Percentiles rank a stretch among this genome's conserved stretches.
Conservation (phyloP, 2,329 filamentous ascomycete genomes). For the Daldinia sp. region DNA sequence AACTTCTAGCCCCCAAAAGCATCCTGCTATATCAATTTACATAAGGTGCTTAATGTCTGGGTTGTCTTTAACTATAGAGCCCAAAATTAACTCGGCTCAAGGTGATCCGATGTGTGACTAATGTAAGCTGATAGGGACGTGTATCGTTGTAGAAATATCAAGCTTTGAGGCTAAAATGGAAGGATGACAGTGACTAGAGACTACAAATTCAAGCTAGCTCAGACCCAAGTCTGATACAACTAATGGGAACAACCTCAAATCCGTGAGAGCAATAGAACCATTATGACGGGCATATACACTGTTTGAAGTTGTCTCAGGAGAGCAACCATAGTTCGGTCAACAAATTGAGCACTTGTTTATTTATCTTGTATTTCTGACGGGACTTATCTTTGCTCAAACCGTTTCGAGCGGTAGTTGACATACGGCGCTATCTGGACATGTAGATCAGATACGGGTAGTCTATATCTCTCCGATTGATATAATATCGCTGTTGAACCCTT, state of each 20-base stretch:
- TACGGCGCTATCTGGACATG: neutral
- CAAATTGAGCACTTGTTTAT: neutral
- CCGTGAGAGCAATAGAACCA: too few relatives aligned
- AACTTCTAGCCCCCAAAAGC: neutral
- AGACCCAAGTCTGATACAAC: neutral
- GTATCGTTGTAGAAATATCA: neutral
- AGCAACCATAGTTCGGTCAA: neutral
- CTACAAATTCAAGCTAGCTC: too few relatives aligned
- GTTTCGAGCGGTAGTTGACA: neutral
- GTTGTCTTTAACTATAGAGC: neutral
- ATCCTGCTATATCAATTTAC: neutral
- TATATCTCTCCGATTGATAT: neutral
- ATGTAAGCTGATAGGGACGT: neutral
- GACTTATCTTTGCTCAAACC: neutral
- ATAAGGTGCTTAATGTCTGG: neutral
- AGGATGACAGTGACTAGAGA: too few relatives aligned
- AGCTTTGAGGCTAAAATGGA: too few relatives aligned
- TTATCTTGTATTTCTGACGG: neutral
- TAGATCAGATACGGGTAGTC: neutral
- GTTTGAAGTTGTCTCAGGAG: too few relatives aligned
- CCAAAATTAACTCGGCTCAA: too few relatives aligned
- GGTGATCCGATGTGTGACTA: neutral
- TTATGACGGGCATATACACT: too few relatives aligned
- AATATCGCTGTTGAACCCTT: neutral
- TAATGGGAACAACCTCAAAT: neutral